Evolutionary conservation across 768 basidiomycete genomes (phyloP).

Genomic region (Filobasidium wieringae): DNA sequence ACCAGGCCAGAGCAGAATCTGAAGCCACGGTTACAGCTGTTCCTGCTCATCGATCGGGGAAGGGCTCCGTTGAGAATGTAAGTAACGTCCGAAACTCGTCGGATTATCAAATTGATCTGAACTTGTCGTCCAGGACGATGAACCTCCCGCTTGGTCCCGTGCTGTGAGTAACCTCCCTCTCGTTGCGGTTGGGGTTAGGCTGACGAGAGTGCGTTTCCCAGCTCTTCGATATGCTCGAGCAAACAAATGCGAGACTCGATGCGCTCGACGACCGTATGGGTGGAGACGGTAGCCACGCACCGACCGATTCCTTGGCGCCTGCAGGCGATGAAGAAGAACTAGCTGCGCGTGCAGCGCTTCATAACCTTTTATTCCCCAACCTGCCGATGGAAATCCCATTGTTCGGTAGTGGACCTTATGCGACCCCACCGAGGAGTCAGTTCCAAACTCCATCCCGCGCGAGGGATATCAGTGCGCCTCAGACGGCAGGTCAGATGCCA

Average conservation of each 20-base stretch:
- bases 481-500: neutral
- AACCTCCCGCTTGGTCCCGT: constrained; percentile 10
- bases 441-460: neutral
- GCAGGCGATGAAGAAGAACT: constrained; percentile 7
- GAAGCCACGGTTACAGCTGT: neutral
- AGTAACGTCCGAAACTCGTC: neutral
- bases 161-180: neutral
- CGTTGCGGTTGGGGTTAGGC: neutral
- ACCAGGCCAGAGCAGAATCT: neutral
- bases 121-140: neutral
- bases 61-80: neutral
- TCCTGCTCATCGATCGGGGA: neutral
- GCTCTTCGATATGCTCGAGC: constrained; percentile 16
- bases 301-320: constrained; percentile 7
- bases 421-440: neutral
- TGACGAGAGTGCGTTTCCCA: neutral
- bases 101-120: neutral
- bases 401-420: neutral
- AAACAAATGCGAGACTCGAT: constrained; percentile 9
- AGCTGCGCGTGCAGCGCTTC: constrained; percentile 9
- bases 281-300: neutral
- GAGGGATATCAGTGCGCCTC: neutral
- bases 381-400: constrained; percentile 13
- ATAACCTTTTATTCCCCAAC: constrained; percentile 15
- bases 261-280: constrained; percentile 6